A percentile compares a stretch with the other conserved stretches of the same genome.
Conservation (phyloP, 352 stramenopile species). For the Phytophthora podocarpi region DNA sequence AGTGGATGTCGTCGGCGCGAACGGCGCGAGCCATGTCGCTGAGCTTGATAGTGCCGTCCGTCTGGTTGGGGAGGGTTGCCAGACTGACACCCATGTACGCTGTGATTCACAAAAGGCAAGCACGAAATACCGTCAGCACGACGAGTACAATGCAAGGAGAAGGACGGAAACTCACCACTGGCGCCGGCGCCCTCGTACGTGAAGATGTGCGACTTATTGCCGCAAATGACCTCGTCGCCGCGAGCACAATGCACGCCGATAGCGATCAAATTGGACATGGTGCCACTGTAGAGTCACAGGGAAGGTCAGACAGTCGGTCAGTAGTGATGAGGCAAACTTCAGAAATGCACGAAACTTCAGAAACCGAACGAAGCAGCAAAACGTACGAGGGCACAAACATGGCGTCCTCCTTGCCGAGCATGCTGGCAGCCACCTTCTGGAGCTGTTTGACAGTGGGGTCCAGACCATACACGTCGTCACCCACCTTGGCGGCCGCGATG, state of each 20-base stretch:
- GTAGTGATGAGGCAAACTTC: slow-evolving; percentile 16
- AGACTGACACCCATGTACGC: slow-evolving; percentile 91
- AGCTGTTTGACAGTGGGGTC: slow-evolving; percentile 96
- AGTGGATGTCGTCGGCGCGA: slow-evolving; percentile 76
- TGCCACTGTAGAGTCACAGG: slow-evolving; percentile 75
- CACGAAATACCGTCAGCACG: slow-evolving; percentile 6
- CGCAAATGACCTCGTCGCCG: slow-evolving; percentile 94
- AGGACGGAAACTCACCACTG: slow-evolving; percentile 55
- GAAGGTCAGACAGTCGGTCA: slow-evolving; percentile 4
- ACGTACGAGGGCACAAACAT: slow-evolving; percentile 95
- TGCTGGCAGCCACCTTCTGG: slow-evolving; percentile 88
- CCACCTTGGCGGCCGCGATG: slow-evolving; percentile 80
- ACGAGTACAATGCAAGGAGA: neutral
- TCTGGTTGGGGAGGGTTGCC: slow-evolving; percentile 76
- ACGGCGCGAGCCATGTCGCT: slow-evolving; percentile 77
- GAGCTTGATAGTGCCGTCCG: slow-evolving; percentile 83
- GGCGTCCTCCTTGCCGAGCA: slow-evolving; percentile 95
- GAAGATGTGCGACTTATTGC: slow-evolving; percentile 95
- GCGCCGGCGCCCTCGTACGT: slow-evolving; percentile 94
- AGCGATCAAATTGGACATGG: slow-evolving; percentile 97
- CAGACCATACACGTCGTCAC: slow-evolving; percentile 78
- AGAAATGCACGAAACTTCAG: slow-evolving; percentile 18
- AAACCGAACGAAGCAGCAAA: slow-evolving; percentile 12
- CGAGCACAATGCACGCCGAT: slow-evolving; percentile 93
- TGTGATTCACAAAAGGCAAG: slow-evolving; percentile 28